A percentile compares a stretch with the other conserved stretches of the same genome.
These are phyloP conservation scores for Bruguiera hainesii DNA, from an alignment of 441 rosid genomes.

Conservation along the genomic window DNA sequence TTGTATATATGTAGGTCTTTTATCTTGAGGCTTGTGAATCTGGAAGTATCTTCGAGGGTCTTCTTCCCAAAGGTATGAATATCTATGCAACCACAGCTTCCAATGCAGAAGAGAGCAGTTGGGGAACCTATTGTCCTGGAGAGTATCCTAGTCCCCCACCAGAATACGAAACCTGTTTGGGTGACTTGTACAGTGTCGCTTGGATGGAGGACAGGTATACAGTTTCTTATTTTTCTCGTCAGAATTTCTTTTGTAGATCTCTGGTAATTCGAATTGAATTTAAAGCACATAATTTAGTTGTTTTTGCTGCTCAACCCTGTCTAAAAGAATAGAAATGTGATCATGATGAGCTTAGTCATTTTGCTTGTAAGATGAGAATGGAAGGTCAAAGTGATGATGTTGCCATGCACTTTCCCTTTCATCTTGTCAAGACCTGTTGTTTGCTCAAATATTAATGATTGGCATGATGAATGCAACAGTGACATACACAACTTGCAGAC, in stretches of 20 bases:
- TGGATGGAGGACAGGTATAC: constrained; percentile 98
- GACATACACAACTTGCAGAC: constrained; percentile 72
- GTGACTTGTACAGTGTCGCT: constrained; percentile 91
- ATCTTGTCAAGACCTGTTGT: background rate
- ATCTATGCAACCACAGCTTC: constrained; percentile 94
- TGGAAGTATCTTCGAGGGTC: constrained; percentile 94
- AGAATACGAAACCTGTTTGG: constrained; percentile 90
- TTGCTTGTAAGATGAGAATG: background rate
- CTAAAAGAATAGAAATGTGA: background rate
- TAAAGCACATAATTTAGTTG: background rate
- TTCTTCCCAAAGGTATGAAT: constrained; percentile 79
- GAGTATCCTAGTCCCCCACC: constrained; percentile 78
- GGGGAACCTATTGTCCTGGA: constrained; percentile 96
- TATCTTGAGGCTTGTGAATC: constrained; percentile 98
- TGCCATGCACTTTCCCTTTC: constrained; percentile 4
- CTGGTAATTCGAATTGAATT: background rate
- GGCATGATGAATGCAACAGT: constrained; percentile 40
- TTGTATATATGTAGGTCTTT: constrained; percentile 56
- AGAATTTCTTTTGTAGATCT: background rate
- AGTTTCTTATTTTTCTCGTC: background rate
- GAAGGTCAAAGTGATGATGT: background rate
- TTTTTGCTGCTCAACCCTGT: background rate
- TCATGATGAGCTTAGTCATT: background rate
- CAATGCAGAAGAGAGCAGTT: constrained; percentile 89
- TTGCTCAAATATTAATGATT: constrained; percentile 13